A percentile compares a stretch with the other conserved stretches of the same genome.
phyloP scores from a whole-genome alignment of 805 yeast genomes.

The Ogataea angusta region DNA sequence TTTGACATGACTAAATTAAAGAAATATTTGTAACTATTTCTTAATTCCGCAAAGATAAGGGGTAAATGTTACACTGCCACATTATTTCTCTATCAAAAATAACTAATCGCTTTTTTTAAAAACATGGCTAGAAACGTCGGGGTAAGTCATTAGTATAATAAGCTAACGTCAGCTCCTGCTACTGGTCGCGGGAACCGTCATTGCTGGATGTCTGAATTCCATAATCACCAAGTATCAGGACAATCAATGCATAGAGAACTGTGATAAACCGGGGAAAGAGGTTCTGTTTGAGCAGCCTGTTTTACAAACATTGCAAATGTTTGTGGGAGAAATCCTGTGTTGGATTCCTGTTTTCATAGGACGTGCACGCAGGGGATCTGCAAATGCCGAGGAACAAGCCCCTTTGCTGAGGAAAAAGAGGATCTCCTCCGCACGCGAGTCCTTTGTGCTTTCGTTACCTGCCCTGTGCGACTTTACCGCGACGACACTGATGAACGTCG shows the following conservation, averaged over 20 bases:
- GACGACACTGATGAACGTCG: constrained; percentile 75
- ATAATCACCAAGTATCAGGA: constrained; percentile 74
- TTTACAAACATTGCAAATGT: constrained; percentile 77
- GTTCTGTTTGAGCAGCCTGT: constrained; percentile 71
- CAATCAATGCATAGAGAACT: constrained; percentile 61
- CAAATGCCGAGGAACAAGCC: background rate
- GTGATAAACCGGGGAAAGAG: constrained; percentile 46
- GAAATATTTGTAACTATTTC: background rate
- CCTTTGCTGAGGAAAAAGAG: constrained; percentile 11
- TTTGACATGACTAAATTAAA: constrained; percentile 2
- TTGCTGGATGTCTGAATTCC: constrained; percentile 72
- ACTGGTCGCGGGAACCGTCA: constrained; percentile 50
- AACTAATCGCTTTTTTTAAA: background rate
- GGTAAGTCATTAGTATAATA: background rate
- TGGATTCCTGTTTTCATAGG: constrained; percentile 32
- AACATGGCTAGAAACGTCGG: constrained; percentile 2
- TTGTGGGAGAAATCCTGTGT: constrained; percentile 59
- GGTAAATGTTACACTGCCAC: constrained; percentile 3
- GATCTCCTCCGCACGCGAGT: constrained; percentile 22
- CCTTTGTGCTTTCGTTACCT: constrained; percentile 51
- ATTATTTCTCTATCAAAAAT: background rate
- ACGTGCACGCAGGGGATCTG: background rate
- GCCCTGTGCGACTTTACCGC: constrained; percentile 69
- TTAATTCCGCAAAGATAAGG: constrained; percentile 5
- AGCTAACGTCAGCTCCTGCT: constrained; percentile 27